Evolutionary conservation across 192 early-diverging fungal species (phyloP).

Genomic region (Gigaspora rosea): DNA sequence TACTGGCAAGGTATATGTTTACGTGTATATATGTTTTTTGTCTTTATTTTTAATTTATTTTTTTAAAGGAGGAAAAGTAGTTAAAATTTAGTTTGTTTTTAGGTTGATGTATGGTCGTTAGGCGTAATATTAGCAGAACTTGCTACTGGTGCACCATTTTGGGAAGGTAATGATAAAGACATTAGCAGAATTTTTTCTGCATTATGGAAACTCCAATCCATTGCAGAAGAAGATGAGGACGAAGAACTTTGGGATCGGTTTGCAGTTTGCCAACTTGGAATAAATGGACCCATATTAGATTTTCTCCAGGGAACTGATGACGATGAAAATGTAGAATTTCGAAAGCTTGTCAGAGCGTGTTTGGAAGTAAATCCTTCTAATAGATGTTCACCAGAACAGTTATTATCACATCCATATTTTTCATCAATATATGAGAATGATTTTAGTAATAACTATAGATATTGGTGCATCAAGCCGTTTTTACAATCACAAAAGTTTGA

Average conservation of each 20-base stretch:
- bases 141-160: constrained; percentile 53
- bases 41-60: background rate
- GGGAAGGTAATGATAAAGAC: constrained; percentile 50
- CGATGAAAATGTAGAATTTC: constrained; percentile 30
- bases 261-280: constrained; percentile 40
- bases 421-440: constrained; percentile 22
- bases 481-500: constrained; percentile 46
- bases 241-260: constrained; percentile 42
- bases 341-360: constrained; percentile 33
- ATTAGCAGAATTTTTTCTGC: constrained; percentile 52
- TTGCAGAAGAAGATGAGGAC: constrained; percentile 35
- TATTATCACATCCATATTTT: constrained; percentile 44
- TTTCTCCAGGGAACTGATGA: constrained; percentile 45
- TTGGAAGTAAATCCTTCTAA: constrained; percentile 33
- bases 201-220: constrained; percentile 39
- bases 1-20: background rate
- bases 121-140: constrained; percentile 58
- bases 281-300: constrained; percentile 43
- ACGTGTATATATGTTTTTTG: no score
- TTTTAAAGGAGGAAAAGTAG: background rate
- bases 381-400: constrained; percentile 32
- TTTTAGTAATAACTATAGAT: constrained; percentile 3
- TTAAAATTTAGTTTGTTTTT: background rate
- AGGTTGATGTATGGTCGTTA: constrained; percentile 61
- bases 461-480: constrained; percentile 38